Evolutionary conservation across 805 yeast species (phyloP).

Genomic region (Myxozyma kluyveri): DNA sequence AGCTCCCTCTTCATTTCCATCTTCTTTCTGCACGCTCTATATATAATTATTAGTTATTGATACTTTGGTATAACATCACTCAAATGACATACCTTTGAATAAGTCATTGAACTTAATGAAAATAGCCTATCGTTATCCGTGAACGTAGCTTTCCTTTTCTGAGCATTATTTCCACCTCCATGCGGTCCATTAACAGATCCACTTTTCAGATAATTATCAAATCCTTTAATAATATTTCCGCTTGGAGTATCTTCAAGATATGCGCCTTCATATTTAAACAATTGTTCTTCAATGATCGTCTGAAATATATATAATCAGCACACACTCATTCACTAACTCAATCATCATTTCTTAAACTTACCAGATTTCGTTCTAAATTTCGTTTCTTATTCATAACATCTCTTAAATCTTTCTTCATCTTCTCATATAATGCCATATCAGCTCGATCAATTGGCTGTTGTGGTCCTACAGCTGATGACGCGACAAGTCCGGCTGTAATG

Average conservation of each 20-base stretch:
- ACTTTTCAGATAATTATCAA: constrained; percentile 68
- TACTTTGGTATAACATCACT: too few species aligned
- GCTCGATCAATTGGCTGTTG: constrained; percentile 11
- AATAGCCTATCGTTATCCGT: constrained; percentile 29
- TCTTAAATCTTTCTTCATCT: constrained; percentile 62
- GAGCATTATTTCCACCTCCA: constrained; percentile 4
- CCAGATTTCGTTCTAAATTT: constrained; percentile 54
- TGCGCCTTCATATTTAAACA: constrained; percentile 72
- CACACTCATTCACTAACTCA: not conserved
- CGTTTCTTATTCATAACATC: constrained; percentile 61
- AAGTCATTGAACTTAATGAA: constrained; percentile 31
- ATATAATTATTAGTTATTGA: not conserved
- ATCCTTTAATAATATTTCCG: constrained; percentile 88
- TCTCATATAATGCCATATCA: constrained; percentile 53
- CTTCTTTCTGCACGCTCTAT: constrained; percentile 24
- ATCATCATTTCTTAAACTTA: constrained; percentile 8
- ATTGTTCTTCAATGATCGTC: constrained; percentile 66
- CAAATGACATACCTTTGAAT: constrained; percentile 14
- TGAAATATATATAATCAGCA: constrained; percentile 38
- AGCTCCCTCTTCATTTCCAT: constrained; percentile 2
- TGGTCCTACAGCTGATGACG: not conserved
- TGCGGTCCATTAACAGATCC: constrained; percentile 30
- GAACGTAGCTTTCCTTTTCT: constrained; percentile 13
- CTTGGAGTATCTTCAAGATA: constrained; percentile 67
- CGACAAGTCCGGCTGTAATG: not conserved